Percentiles rank a stretch among this genome's conserved stretches.
Evolutionary conservation across 306 rosid genomes (phyloP).

Genomic region (Luffa acutangula): DNA sequence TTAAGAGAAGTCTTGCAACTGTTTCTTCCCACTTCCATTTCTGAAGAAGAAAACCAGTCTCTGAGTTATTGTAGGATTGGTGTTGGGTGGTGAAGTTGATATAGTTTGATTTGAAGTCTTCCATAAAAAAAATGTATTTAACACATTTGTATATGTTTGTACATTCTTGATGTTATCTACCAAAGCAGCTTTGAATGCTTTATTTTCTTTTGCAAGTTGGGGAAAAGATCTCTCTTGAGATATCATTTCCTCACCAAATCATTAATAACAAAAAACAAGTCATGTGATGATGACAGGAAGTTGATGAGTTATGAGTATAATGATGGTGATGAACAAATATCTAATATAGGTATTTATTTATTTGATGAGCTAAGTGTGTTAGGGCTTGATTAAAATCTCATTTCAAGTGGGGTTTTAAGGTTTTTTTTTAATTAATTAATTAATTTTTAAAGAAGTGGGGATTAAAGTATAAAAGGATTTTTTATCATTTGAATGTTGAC

Average conservation of each 20-base stretch:
- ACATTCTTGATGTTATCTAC: conserved; percentile 40
- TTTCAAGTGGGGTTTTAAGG: too few relatives aligned
- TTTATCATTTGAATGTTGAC: too few relatives aligned
- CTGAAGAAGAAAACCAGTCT: conserved; percentile 39
- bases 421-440: too few relatives aligned
- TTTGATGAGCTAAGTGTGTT: too few relatives aligned
- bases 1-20: conserved; percentile 26
- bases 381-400: too few relatives aligned
- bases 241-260: background rate
- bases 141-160: conserved; percentile 71
- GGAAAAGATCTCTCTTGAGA: background rate
- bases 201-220: background rate
- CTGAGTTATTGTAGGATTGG: conserved; percentile 42
- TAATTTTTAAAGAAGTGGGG: too few relatives aligned
- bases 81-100: conserved; percentile 43
- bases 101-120: conserved; percentile 21
- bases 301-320: background rate
- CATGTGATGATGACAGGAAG: background rate
- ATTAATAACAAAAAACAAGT: background rate
- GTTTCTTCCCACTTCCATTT: conserved; percentile 47
- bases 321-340: background rate
- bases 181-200: conserved; percentile 23
- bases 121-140: conserved; percentile 40
- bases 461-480: too few relatives aligned
- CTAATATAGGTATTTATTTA: too few relatives aligned